Percentiles rank a stretch among this genome's conserved stretches.
Evolutionary conservation across 441 rosid genomes (phyloP).

Genomic region (Aquilaria agallochum): DNA sequence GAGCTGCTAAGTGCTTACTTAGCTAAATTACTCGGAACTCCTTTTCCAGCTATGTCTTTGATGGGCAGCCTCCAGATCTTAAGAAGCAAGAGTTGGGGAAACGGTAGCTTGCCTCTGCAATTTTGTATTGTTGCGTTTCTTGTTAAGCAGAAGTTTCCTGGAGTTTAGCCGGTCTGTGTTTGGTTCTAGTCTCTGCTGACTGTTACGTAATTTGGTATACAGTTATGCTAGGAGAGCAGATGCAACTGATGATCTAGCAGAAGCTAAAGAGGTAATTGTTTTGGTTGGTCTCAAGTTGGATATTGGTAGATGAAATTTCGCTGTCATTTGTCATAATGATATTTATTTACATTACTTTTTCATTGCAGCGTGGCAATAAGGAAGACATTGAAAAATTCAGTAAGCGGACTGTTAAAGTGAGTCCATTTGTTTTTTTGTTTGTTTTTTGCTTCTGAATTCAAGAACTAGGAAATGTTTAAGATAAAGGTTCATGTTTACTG

Average conservation of each 20-base stretch:
- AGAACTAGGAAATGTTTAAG: background rate
- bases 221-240: slow-evolving; percentile 88
- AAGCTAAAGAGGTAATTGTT: slow-evolving; percentile 58
- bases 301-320: background rate
- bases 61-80: slow-evolving; percentile 90
- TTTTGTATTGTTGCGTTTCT: background rate
- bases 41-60: slow-evolving; percentile 80
- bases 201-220: slow-evolving; percentile 14
- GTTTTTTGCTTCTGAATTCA: slow-evolving; percentile 2
- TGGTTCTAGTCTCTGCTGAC: background rate
- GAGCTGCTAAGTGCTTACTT: background rate
- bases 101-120: slow-evolving; percentile 41
- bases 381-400: slow-evolving; percentile 97
- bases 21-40: slow-evolving; percentile 10
- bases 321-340: too few relatives aligned
- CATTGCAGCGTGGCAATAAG: slow-evolving; percentile 66
- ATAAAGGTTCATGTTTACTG: background rate
- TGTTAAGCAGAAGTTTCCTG: background rate
- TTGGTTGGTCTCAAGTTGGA: background rate
- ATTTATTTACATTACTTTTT: slow-evolving; percentile 8
- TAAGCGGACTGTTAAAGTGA: slow-evolving; percentile 91
- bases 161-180: slow-evolving; percentile 1
- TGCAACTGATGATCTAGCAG: slow-evolving; percentile 74
- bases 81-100: slow-evolving; percentile 94
- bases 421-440: slow-evolving; percentile 9